Evolutionary conservation across 139 green algal species (phyloP).

Genomic region (Closterium sp.): DNA sequence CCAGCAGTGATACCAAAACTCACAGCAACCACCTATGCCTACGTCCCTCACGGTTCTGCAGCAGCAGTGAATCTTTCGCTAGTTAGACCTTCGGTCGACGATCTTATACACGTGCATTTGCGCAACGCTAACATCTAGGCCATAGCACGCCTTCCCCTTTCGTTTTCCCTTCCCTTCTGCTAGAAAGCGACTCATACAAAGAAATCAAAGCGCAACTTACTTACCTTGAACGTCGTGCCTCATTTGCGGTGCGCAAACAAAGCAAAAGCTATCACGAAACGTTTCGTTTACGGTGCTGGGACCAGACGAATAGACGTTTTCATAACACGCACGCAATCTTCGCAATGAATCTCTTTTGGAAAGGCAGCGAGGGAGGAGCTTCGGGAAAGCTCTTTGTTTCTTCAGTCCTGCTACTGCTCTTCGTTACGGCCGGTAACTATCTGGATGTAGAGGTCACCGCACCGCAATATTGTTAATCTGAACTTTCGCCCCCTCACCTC

Average conservation of each 20-base stretch:
- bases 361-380: background rate
- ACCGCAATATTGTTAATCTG: background rate
- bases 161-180: background rate
- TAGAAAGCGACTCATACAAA: background rate
- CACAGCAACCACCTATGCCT: no score
- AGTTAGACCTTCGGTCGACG: background rate
- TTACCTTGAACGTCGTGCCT: background rate
- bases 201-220: background rate
- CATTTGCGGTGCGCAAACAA: background rate
- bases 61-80: background rate
- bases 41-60: no score
- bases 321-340: background rate
- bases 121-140: background rate
- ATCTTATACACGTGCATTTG: background rate
- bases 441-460: no score
- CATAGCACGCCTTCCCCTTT: background rate
- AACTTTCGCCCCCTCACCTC: no score
- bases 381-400: background rate
- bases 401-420: background rate
- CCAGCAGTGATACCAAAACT: background rate
- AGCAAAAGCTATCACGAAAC: no score
- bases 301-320: background rate
- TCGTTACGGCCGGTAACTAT: background rate
- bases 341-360: background rate
- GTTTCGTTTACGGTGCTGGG: background rate